Percentiles rank a stretch among this genome's conserved stretches.
Evolutionary conservation across 1,284 basidiomycete species (phyloP).

Genomic region (Cryptococcus sp.): DNA sequence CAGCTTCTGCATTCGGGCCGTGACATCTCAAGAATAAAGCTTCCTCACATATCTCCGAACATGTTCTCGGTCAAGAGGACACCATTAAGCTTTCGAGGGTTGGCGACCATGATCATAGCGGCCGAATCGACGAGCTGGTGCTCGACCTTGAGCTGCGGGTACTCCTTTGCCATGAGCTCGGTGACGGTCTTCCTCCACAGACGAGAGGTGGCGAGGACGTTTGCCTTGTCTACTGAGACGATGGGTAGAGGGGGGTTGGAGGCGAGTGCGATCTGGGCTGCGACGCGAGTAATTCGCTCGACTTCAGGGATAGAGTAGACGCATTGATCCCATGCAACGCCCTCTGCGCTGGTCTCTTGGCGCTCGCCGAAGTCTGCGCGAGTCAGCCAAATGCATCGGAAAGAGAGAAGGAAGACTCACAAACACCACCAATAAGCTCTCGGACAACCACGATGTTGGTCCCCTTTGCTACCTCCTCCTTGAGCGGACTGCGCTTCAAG

Average conservation of each 20-base stretch:
- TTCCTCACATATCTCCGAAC: constrained; percentile 89
- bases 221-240: constrained; percentile 97
- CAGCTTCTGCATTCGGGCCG: neutral
- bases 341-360: constrained; percentile 71
- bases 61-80: constrained; percentile 92
- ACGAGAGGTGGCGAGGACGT: constrained; percentile 92
- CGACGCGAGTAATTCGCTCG: constrained; percentile 92
- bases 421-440: constrained; percentile 85
- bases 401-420: constrained; percentile 31
- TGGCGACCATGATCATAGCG: constrained; percentile 92
- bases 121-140: constrained; percentile 96
- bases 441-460: constrained; percentile 92
- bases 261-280: constrained; percentile 85
- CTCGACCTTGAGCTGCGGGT: constrained; percentile 79
- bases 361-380: constrained; percentile 86
- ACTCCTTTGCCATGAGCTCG: constrained; percentile 78
- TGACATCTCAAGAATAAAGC: neutral
- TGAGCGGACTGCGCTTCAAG: constrained; percentile 88
- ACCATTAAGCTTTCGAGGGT: constrained; percentile 92
- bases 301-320: constrained; percentile 90
- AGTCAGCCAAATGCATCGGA: neutral
- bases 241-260: constrained; percentile 82
- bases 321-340: constrained; percentile 85
- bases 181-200: constrained; percentile 92
- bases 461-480: constrained; percentile 78